phyloP scores from a whole-genome alignment of 164 flowering plant species.

The Vitis rotundifolia region DNA sequence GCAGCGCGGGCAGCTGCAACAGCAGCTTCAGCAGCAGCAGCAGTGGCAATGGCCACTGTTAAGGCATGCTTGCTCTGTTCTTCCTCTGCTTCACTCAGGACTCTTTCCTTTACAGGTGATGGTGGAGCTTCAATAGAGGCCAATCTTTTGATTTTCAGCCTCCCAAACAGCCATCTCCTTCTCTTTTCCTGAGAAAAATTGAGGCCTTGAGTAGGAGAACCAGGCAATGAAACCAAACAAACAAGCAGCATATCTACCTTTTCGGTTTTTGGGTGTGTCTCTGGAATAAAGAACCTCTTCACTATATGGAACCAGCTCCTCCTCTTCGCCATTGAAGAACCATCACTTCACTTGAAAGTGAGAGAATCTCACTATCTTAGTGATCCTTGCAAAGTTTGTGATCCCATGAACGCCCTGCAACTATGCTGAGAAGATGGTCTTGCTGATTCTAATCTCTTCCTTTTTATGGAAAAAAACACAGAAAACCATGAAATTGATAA shows the following conservation, averaged over 20 bases:
- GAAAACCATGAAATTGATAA: too few species aligned
- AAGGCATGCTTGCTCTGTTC: conserved; percentile 70
- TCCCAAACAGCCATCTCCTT: conserved; percentile 50
- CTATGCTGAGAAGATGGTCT: background rate
- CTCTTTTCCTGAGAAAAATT: conserved; percentile 33
- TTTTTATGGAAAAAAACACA: too few species aligned
- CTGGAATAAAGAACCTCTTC: conserved; percentile 53
- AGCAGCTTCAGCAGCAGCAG: conserved; percentile 80
- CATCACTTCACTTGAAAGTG: conserved; percentile 25
- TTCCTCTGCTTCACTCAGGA: conserved; percentile 44
- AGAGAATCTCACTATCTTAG: background rate
- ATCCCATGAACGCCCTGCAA: background rate
- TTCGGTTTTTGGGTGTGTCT: conserved; percentile 33
- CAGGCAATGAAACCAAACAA: background rate
- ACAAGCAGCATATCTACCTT: conserved; percentile 40
- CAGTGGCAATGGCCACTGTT: conserved; percentile 64
- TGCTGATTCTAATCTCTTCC: background rate
- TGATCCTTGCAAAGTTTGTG: background rate
- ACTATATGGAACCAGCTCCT: conserved; percentile 54
- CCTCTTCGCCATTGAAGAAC: conserved; percentile 63
- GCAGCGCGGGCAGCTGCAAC: conserved; percentile 75
- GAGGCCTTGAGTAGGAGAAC: background rate
- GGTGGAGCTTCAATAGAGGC: conserved; percentile 34
- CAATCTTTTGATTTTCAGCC: conserved; percentile 35
- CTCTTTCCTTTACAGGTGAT: conserved; percentile 8